Base-by-base conservation (phyloP, 208 protist species). In the Plasmodiophora brassicae region DNA sequence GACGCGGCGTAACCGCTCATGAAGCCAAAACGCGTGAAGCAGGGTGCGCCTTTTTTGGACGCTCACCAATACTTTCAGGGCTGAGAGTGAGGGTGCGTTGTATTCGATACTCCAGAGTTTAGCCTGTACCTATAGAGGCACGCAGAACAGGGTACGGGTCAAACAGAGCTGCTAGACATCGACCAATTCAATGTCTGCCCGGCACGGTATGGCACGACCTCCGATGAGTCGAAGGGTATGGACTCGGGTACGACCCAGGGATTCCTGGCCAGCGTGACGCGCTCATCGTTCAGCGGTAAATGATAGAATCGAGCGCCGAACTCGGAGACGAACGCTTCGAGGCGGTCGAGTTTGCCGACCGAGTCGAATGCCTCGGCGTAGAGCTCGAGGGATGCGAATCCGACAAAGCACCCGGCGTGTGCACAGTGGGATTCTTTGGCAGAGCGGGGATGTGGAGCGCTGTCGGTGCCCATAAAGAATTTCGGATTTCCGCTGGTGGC, bases 291-390 rank as follows among this genome's bases (percentile, higher is more conserved):
- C 0, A 38, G 85, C 38, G 1, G 46, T 1, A 91, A 46, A 25
- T 46, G 45, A 53, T 91, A 91, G 78, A 91, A 91, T 0, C 46
- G 45, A 20, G 90, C 84, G 38, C 90, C 90, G 71, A 89, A 85
- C 1, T 1, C 1, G 25, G 35, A 45, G 25, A 38, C 1, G 86
- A 91, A 91, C 1, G 54, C 87, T 85, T 91, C 88, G 0, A 91
- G 87, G 22, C 89, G 1, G 85, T 91, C 57, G 0, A 91, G 60
- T 32, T 35, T 39, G 22, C 87, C 72, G 1, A 45, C 89, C n/a
- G 35, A 1, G 39, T 91, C 91, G 41, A 92, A 92, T 0, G 89
- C 90, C 88, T 92, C 88, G 36, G 91, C 91, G 78, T 92, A 92
- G 5, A 92, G 45, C 87, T 89, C 54, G 46, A 92, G 0, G 0